Percentiles rank a stretch among this genome's conserved stretches.
These are phyloP conservation scores for Moesziomyces antarcticus DNA, from an alignment of 1,284 basidiomycete species.

Conservation along the genomic window DNA sequence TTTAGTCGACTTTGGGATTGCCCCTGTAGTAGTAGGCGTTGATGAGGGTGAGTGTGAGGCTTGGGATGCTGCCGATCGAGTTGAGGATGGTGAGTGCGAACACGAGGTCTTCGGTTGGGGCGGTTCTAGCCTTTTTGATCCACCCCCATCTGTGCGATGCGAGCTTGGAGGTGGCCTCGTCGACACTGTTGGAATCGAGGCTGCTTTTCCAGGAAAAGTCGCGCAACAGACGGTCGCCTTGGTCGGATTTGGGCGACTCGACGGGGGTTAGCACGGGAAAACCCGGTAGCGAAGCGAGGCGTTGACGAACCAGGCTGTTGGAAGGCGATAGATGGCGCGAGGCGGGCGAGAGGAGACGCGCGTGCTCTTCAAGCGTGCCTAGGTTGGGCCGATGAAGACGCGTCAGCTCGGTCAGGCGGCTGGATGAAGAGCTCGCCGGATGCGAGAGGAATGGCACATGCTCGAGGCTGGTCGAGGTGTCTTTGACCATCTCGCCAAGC, in stretches of 20 bases:
- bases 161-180: too few relatives aligned
- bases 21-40: constrained; percentile 31
- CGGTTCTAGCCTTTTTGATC: neutral
- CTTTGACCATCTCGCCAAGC: neutral
- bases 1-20: constrained; percentile 37
- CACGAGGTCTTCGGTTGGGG: constrained; percentile 28
- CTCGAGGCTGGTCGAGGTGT: neutral
- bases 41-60: constrained; percentile 20
- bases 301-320: neutral
- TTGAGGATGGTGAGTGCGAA: constrained; percentile 38
- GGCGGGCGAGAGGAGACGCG: neutral
- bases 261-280: neutral
- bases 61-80: constrained; percentile 32
- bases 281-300: neutral
- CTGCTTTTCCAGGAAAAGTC: too few relatives aligned
- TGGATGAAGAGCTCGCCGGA: neutral
- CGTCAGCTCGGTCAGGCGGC: neutral
- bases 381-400: neutral
- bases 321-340: neutral
- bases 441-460: too few relatives aligned
- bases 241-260: neutral
- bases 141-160: neutral
- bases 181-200: too few relatives aligned
- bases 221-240: too few relatives aligned
- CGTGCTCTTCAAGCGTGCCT: too few relatives aligned